These are phyloP conservation scores for Starmerella floricola DNA, from an alignment of 805 yeast species.

Conservation along the genomic window DNA sequence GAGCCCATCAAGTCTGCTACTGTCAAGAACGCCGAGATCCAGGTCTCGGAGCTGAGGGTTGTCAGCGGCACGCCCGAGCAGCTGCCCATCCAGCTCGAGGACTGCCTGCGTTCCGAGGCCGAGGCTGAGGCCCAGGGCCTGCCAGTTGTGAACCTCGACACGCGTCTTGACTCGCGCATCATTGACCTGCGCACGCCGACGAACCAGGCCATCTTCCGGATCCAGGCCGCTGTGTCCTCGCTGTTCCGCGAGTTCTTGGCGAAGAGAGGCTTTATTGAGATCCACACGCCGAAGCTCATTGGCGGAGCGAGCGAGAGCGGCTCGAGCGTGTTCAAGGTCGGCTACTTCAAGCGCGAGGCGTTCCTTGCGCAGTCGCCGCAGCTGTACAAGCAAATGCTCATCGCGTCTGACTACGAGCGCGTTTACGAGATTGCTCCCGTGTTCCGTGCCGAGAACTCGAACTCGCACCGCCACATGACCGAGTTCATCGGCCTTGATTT, in stretches of 20 bases:
- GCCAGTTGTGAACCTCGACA: slow-evolving; percentile 91
- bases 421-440: slow-evolving; percentile 97
- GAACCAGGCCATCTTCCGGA: slow-evolving; percentile 92
- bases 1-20: slow-evolving; percentile 85
- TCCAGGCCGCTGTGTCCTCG: slow-evolving; percentile 78
- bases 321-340: slow-evolving; percentile 85
- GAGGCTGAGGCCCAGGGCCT: slow-evolving; percentile 65
- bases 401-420: slow-evolving; percentile 93
- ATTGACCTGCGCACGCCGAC: slow-evolving; percentile 94
- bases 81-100: slow-evolving; percentile 90
- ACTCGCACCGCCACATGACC: slow-evolving; percentile 98
- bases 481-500: slow-evolving; percentile 95
- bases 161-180: slow-evolving; percentile 88
- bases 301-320: slow-evolving; percentile 98
- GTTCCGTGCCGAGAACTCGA: slow-evolving; percentile 97
- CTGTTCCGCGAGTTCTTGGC: slow-evolving; percentile 81
- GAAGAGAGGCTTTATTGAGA: slow-evolving; percentile 63
- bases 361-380: slow-evolving; percentile 97
- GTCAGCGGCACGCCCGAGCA: slow-evolving; percentile 83
- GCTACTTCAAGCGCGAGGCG: slow-evolving; percentile 86
- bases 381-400: slow-evolving; percentile 92
- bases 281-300: slow-evolving; percentile 90
- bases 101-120: slow-evolving; percentile 91
- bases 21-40: slow-evolving; percentile 79
- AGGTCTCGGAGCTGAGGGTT: slow-evolving; percentile 57